Base-by-base conservation (phyloP, 345 rosid genomes). In the Aegle marmelos region DNA sequence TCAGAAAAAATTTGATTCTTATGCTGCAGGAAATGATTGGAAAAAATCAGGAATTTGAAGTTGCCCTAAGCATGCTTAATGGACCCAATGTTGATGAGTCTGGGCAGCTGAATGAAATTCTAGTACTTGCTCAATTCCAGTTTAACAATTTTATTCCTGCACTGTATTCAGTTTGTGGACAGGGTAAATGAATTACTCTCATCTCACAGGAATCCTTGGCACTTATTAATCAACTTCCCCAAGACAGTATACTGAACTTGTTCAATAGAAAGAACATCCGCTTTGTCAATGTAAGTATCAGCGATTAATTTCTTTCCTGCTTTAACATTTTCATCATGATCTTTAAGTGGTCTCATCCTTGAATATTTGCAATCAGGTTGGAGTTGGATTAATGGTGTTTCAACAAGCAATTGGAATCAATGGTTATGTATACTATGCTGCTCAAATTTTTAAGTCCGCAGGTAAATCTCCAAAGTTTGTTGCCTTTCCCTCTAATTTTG, bases 301-400 rank as follows among this genome's bases (percentile, higher is more conserved):
- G 9, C 36, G 21, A 30, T 33, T 57, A 74, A 45, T 48, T 22
- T 33, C n/a, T 62, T 75, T 62, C 24, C n/a, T 10, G 13, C 34
- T 6, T 41, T 28, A 30, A 75, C 5, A 17, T 8, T 27, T 61
- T 2, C 13, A 25, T 59, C 19, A 10, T 24, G 50, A 45, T 45
- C 50, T 45, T 45, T 17, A 45, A 45, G 50, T 3, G 50, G 50
- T 62, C 41, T n/a, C 33, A 39, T 25, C 22, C 25, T 41, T 60
- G 17, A 56, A 63, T 5, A 33, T 58, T 60, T 11, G 25, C 27
- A 17, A 28, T 25, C 75, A 89, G 90, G 82, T 89, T 4, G 90
- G 88, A 68, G 87, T 86, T 63, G 92, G 89, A 73, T 66, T 89
- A 24, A 87, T 89, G 92, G 68, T 79, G 74, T 83, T 86, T 74